A percentile compares a stretch with the other conserved stretches of the same genome.
These are phyloP conservation scores for Micractinium conductrix DNA, from an alignment of 139 green algal genomes.

Conservation along the genomic window DNA sequence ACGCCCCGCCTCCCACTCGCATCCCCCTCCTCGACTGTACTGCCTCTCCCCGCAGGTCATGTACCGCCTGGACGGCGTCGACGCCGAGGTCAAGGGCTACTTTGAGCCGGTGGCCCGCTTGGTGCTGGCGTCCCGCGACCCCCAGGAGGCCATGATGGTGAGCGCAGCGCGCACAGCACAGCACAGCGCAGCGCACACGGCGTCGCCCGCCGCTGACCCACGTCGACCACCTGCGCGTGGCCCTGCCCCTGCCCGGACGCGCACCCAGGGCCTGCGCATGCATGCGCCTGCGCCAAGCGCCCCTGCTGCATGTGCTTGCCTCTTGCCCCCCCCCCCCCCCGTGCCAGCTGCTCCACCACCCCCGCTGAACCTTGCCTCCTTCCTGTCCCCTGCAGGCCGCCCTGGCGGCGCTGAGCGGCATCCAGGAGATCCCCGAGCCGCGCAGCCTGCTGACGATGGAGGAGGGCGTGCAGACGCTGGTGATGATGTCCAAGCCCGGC, in stretches of 20 bases:
- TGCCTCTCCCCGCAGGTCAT: constrained; percentile 62
- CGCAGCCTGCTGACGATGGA: constrained; percentile 80
- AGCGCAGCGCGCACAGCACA: not conserved
- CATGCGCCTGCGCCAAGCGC: no score
- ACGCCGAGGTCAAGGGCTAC: constrained; percentile 78
- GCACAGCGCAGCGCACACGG: no score
- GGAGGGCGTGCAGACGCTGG: constrained; percentile 73
- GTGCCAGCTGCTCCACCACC: not conserved
- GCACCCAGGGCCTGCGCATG: no score
- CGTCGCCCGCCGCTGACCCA: no score
- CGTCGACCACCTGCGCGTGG: no score
- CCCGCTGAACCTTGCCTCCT: no score
- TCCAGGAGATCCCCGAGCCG: constrained; percentile 77
- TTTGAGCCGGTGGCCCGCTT: constrained; percentile 83
- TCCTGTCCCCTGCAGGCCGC: constrained; percentile 71
- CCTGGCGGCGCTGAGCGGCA: constrained; percentile 89
- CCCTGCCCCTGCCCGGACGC: no score
- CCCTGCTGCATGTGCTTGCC: not conserved
- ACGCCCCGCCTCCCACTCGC: not conserved
- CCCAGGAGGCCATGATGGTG: constrained; percentile 48
- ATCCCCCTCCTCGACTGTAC: not conserved
- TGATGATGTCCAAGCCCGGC: constrained; percentile 54
- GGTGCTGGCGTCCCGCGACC: constrained; percentile 71
- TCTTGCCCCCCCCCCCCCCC: not conserved
- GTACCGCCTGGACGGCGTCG: constrained; percentile 74